phyloP scores from a whole-genome alignment of 768 basidiomycete species.

The Naganishia onofrii region DNA sequence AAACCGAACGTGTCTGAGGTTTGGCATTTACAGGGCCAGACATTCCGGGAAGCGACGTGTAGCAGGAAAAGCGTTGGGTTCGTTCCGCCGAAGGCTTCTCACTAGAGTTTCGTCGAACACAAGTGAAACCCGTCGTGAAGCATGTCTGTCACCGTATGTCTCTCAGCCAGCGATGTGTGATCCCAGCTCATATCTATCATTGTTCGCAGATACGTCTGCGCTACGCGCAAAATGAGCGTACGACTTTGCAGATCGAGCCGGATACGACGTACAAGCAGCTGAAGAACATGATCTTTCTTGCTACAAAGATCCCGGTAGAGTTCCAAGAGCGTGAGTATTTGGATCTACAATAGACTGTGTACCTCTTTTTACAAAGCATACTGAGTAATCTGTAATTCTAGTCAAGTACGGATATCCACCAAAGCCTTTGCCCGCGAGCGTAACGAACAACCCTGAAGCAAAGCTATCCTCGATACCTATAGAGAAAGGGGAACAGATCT shows the following conservation, averaged over 20 bases:
- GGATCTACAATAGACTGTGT: neutral
- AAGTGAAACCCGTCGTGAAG: neutral
- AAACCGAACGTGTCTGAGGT: no score
- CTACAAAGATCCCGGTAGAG: constrained; percentile 69
- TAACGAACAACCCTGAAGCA: constrained; percentile 58
- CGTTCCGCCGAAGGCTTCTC: neutral
- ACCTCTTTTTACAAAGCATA: constrained; percentile 1
- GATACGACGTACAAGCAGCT: constrained; percentile 67
- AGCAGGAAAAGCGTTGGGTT: neutral
- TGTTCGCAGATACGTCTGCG: constrained; percentile 63
- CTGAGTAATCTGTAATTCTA: constrained; percentile 18
- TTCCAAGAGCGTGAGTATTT: constrained; percentile 66
- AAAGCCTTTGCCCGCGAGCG: constrained; percentile 58
- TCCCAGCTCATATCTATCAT: neutral
- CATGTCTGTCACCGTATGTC: constrained; percentile 8
- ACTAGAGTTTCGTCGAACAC: neutral
- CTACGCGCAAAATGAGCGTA: constrained; percentile 72
- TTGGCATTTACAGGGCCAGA: no score
- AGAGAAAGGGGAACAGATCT: constrained; percentile 76
- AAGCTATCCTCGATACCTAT: constrained; percentile 75
- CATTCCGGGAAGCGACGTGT: no score
- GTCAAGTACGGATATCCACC: constrained; percentile 74
- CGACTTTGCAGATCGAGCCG: constrained; percentile 69
- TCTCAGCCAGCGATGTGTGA: neutral
- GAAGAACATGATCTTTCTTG: constrained; percentile 66